phyloP scores from a whole-genome alignment of 192 early-diverging fungal genomes.

The Rhizophagus sp. region DNA sequence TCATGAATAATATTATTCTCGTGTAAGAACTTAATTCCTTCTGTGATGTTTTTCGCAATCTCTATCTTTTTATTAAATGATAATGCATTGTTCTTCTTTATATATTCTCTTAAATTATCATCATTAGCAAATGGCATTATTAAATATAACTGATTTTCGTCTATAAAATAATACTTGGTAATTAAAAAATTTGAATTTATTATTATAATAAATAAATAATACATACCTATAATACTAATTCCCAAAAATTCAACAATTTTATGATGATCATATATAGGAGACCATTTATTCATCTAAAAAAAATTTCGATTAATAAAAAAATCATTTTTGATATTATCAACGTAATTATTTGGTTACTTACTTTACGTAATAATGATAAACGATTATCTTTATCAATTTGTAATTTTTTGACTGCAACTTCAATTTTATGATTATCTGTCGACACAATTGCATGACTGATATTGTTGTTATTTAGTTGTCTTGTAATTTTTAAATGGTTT shows the following conservation, averaged over 20 bases:
- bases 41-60: neutral
- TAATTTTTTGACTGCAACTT: too few relatives aligned
- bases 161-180: neutral
- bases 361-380: too few relatives aligned
- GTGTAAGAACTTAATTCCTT: neutral
- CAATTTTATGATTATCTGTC: too few relatives aligned
- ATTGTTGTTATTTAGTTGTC: too few relatives aligned
- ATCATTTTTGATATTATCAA: too few relatives aligned
- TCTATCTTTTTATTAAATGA: neutral
- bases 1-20: neutral
- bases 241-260: neutral
- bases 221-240: neutral
- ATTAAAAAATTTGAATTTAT: neutral
- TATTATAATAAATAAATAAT: neutral
- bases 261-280: neutral
- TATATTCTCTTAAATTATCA: neutral
- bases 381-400: too few relatives aligned
- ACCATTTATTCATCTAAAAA: too few relatives aligned
- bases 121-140: neutral
- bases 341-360: too few relatives aligned
- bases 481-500: too few relatives aligned
- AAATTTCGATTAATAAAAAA: too few relatives aligned
- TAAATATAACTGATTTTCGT: neutral
- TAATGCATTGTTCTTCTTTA: neutral
- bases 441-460: too few relatives aligned